A percentile compares a stretch with the other conserved stretches of the same genome.
phyloP scores from a whole-genome alignment of 2,329 filamentous ascomycete genomes.

The Cladophialophora bantiana region DNA sequence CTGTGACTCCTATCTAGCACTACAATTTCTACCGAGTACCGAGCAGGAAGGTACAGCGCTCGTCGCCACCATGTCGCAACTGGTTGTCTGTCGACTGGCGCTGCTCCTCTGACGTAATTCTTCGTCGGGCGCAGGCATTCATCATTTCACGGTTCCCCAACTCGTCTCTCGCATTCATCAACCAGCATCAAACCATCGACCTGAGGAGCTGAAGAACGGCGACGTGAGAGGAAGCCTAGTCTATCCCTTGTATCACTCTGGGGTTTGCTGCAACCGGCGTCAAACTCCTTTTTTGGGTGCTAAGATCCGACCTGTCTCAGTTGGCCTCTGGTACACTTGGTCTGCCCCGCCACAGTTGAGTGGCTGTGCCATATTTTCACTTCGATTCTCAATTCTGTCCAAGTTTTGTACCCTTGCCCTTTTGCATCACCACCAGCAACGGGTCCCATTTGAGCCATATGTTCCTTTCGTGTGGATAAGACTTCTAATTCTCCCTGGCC shows the following conservation, averaged over 20 bases:
- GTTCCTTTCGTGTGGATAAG: slow-evolving; percentile 17
- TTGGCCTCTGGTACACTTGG: not conserved
- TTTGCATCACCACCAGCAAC: slow-evolving; percentile 6
- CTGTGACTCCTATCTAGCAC: too few species aligned
- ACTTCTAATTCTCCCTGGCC: slow-evolving; percentile 60
- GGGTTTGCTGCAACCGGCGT: not conserved
- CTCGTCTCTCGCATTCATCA: not conserved
- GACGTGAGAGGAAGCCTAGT: not conserved
- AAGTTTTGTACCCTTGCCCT: too few species aligned
- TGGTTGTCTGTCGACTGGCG: not conserved
- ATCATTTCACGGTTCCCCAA: not conserved
- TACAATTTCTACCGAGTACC: too few species aligned
- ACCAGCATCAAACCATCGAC: not conserved
- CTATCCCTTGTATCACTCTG: not conserved
- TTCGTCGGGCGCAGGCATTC: not conserved
- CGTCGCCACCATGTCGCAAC: not conserved
- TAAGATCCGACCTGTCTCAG: not conserved
- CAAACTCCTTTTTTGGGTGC: not conserved
- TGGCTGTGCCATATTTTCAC: slow-evolving; percentile 24
- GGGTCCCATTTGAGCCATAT: slow-evolving; percentile 15
- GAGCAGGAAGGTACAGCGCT: too few species aligned
- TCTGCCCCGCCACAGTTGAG: slow-evolving; percentile 24
- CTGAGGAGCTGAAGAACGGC: not conserved
- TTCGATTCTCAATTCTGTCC: not conserved
- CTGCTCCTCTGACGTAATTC: slow-evolving; percentile 3